Conservation (phyloP, 106 monocot genomes). For the Ottelia alismoides region DNA sequence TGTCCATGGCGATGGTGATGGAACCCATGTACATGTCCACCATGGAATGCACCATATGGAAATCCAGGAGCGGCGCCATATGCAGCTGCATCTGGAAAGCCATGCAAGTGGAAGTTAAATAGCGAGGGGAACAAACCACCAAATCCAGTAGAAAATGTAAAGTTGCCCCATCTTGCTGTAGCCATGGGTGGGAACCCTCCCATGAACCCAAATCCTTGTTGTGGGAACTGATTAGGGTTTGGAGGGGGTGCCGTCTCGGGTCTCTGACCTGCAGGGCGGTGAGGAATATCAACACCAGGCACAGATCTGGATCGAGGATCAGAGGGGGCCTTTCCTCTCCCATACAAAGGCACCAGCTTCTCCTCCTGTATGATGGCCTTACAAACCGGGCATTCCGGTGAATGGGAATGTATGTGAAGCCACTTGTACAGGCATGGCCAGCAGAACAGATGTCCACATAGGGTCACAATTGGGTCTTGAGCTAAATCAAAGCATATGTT, state of each 20-base stretch:
- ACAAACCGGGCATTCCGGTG: constrained; percentile 79
- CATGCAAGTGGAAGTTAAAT: constrained; percentile 15
- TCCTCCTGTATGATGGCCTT: constrained; percentile 63
- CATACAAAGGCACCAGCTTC: constrained; percentile 68
- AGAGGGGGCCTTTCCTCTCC: constrained; percentile 46
- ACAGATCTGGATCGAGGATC: constrained; percentile 47
- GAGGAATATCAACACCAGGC: constrained; percentile 46
- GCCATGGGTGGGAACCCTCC: constrained; percentile 16
- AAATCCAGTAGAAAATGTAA: constrained; percentile 13
- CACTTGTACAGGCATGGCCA: constrained; percentile 87
- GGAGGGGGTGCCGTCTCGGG: constrained; percentile 42
- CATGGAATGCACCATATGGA: constrained; percentile 13
- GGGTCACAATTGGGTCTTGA: constrained; percentile 71
- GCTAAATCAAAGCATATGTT: constrained; percentile 87
- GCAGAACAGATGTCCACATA: constrained; percentile 85
- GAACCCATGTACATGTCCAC: constrained; percentile 11
- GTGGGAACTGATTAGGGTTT: constrained; percentile 28
- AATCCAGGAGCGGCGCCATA: constrained; percentile 10
- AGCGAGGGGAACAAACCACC: constrained; percentile 17
- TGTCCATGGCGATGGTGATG: not conserved
- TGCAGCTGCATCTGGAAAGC: constrained; percentile 10
- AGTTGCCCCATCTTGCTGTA: constrained; percentile 7
- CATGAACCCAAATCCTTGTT: constrained; percentile 40
- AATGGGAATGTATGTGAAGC: constrained; percentile 50
- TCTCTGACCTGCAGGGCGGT: constrained; percentile 53